These are phyloP conservation scores for Odonthalia washingtoniensis DNA, from an alignment of 31 red algal genomes.

Conservation along the genomic window DNA sequence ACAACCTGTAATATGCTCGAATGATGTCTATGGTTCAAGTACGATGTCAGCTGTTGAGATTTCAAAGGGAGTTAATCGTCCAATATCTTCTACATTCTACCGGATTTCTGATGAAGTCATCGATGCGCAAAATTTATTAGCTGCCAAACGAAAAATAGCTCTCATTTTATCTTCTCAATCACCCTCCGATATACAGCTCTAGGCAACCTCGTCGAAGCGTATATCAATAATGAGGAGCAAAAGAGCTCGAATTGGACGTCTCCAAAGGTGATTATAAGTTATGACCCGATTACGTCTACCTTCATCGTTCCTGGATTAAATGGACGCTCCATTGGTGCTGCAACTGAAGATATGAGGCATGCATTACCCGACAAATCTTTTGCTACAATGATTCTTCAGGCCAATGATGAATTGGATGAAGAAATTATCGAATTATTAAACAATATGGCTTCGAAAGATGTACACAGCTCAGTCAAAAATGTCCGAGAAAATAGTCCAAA, in stretches of 20 bases:
- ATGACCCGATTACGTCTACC: background rate
- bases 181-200: background rate
- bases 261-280: background rate
- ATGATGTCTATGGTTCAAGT: conserved; percentile 14
- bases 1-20: background rate
- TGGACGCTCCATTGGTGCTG: conserved; percentile 9
- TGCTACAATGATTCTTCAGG: conserved; percentile 4
- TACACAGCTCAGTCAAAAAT: background rate
- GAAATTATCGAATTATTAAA: background rate
- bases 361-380: conserved; percentile 1
- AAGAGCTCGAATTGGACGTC: background rate
- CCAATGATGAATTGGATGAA: conserved; percentile 25
- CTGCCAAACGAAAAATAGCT: background rate
- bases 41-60: background rate
- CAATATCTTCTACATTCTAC: background rate
- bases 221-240: background rate
- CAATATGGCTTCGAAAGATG: background rate
- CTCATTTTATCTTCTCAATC: background rate
- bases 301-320: conserved; percentile 3
- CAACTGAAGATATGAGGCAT: conserved; percentile 11
- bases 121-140: background rate
- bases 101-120: background rate
- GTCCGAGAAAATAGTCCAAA: background rate
- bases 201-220: background rate
- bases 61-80: background rate